Percentiles rank a stretch among this genome's conserved stretches.
phyloP scores from a whole-genome alignment of 2,329 filamentous ascomycete species.

The Thelonectria olida region DNA sequence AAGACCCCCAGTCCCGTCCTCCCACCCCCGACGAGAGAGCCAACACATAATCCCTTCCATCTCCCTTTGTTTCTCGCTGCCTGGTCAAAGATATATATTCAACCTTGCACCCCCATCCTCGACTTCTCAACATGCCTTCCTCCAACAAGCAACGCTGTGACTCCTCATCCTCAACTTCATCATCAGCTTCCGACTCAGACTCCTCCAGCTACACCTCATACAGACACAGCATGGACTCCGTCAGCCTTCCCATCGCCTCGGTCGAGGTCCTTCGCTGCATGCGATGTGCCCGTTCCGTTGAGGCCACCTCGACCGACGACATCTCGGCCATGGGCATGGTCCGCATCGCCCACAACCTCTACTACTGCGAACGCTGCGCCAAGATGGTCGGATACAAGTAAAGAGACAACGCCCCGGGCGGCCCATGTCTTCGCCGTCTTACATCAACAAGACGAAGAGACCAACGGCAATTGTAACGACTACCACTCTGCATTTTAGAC shows the following conservation, averaged over 20 bases:
- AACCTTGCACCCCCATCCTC: not conserved
- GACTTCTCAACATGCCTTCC: conserved; percentile 17
- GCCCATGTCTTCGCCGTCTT: conserved; percentile 9
- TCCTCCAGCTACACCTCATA: conserved; percentile 41
- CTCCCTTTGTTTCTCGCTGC: conserved; percentile 15
- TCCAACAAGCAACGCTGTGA: conserved; percentile 36
- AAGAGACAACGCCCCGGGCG: conserved; percentile 36
- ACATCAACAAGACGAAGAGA: conserved; percentile 5
- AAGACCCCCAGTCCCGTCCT: conserved; percentile 9
- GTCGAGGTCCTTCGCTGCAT: conserved; percentile 71
- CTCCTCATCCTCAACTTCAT: conserved; percentile 35
- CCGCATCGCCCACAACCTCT: conserved; percentile 70
- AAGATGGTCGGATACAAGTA: conserved; percentile 71
- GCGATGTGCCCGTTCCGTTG: conserved; percentile 67
- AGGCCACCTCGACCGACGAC: conserved; percentile 70
- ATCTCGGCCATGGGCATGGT: conserved; percentile 69
- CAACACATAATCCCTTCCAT: conserved; percentile 13
- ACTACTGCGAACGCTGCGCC: conserved; percentile 73
- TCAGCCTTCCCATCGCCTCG: conserved; percentile 56
- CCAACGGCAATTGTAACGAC: not conserved
- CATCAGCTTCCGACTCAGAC: conserved; percentile 36
- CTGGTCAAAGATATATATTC: conserved; percentile 29
- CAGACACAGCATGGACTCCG: conserved; percentile 61
- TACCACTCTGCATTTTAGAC: conserved; percentile 5
- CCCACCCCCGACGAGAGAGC: not conserved